Evolutionary conservation across 306 rosid species (phyloP), one percentile per base, ranked within the genome.

Genomic region (Pterocarpus macrocarpus): DNA sequence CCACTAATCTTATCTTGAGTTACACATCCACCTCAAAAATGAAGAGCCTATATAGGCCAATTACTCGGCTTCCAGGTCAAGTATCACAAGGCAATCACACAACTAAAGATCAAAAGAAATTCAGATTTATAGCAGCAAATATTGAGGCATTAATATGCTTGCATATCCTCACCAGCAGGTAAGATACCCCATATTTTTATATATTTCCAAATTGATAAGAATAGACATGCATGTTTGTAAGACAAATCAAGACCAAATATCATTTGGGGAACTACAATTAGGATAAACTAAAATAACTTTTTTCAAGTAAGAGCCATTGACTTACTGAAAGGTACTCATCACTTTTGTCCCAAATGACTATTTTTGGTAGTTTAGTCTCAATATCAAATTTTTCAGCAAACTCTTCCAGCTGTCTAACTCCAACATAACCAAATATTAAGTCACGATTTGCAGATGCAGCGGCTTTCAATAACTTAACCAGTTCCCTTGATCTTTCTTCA

Each of bases 401-500:
- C 38, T 93, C 97, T 28, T 80, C 98, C 85, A 88, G 83, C 85
- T 96, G 99, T 82, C 81, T 84, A 82, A 89, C 81, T 74, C 99
- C 98, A 61, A 93, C 97, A 53, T 89, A 92, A 81, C 97, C 91
- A 87, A 96, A 96, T 78, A 96, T 82, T 75, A 96, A 84, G 85
- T 93, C 97, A 7, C 93, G 96, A 64, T 96, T 96, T n/a, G 97
- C 99, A 34, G 97, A 92, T 70, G 99, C 99, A 65, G 97, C 98
- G 71, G 90, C 96, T 87, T 86, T 93, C 82, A 96, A 84, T 84
- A 92, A 81, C 89, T 92, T 88, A 64, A 90, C 59, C 81, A 94
- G 83, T 30, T 89, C 91, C 81, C 77, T 90, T 55, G 97, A 76
- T 57, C 84, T 85, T 73, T 90, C 99, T 34, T 89, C 91, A 10